Evolutionary conservation across 23 red algal species (phyloP).

Genomic region (Gracilaria gracilis): DNA sequence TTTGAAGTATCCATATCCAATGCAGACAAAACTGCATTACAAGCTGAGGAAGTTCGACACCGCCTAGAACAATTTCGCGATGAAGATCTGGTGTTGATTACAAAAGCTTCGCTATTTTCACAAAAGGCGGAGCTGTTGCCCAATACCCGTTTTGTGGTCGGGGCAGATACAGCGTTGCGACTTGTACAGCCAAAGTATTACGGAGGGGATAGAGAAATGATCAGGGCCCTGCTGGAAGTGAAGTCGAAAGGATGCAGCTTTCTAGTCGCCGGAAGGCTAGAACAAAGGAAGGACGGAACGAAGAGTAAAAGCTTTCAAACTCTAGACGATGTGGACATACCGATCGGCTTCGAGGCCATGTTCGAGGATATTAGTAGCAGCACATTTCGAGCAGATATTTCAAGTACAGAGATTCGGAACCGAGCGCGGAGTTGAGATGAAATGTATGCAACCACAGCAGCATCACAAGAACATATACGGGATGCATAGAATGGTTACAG

Average conservation of each 20-base stretch:
- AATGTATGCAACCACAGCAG: not conserved
- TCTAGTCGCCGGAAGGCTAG: slow-evolving; percentile 74
- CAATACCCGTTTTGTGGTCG: slow-evolving; percentile 82
- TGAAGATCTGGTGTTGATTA: slow-evolving; percentile 44
- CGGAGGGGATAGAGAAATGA: slow-evolving; percentile 57
- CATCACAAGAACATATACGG: not conserved
- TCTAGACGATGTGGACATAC: slow-evolving; percentile 62
- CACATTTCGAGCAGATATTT: slow-evolving; percentile 77
- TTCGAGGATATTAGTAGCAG: slow-evolving; percentile 70
- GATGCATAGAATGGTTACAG: slow-evolving; percentile 13
- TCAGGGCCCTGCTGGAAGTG: slow-evolving; percentile 52
- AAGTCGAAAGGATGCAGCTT: slow-evolving; percentile 66
- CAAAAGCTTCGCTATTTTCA: slow-evolving; percentile 66
- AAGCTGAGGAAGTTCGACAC: slow-evolving; percentile 25
- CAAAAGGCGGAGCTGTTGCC: slow-evolving; percentile 67
- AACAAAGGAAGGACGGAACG: slow-evolving; percentile 56
- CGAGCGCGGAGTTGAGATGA: not conserved
- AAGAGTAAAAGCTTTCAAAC: slow-evolving; percentile 47
- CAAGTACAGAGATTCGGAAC: slow-evolving; percentile 64
- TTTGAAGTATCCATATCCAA: slow-evolving; percentile 82
- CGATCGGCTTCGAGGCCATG: slow-evolving; percentile 72
- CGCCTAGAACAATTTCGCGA: slow-evolving; percentile 63
- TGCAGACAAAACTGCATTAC: slow-evolving; percentile 68
- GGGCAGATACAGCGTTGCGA: slow-evolving; percentile 79
- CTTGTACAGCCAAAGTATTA: slow-evolving; percentile 85